A percentile compares a stretch with the other conserved stretches of the same genome.
These are phyloP conservation scores for Candida taoyuanica DNA, from an alignment of 805 yeast species.

Conservation along the genomic window DNA sequence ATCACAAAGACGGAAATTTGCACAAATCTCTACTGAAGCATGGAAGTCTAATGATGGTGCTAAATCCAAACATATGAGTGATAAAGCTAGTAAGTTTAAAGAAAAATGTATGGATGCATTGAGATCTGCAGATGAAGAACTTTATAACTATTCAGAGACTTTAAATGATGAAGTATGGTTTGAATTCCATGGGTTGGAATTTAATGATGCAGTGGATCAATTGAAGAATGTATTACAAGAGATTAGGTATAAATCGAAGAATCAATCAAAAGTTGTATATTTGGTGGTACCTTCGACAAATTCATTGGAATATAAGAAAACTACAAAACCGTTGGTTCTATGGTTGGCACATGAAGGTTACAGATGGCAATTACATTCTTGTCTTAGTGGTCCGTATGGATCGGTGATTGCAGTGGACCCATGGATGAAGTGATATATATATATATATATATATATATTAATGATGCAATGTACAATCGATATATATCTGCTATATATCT, in stretches of 20 bases:
- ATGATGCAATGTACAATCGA: no score
- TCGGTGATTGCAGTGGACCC: slow-evolving; percentile 39
- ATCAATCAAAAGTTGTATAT: slow-evolving; percentile 16
- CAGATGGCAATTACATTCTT: slow-evolving; percentile 32
- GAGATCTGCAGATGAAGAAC: slow-evolving; percentile 26
- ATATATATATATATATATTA: no score
- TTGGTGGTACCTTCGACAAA: slow-evolving; percentile 24
- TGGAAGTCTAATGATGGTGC: slow-evolving; percentile 25
- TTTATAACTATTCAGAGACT: slow-evolving; percentile 21
- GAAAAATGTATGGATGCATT: slow-evolving; percentile 19
- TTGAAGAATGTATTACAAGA: slow-evolving; percentile 12
- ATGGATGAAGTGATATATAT: slow-evolving; percentile 26
- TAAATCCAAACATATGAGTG: slow-evolving; percentile 25
- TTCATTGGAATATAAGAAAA: slow-evolving; percentile 19
- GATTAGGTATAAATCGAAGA: slow-evolving; percentile 8
- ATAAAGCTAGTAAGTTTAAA: slow-evolving; percentile 23
- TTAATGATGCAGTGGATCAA: slow-evolving; percentile 25
- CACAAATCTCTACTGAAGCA: slow-evolving; percentile 25
- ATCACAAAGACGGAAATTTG: slow-evolving; percentile 23
- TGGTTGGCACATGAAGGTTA: slow-evolving; percentile 36
- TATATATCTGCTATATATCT: no score
- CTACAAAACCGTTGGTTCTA: slow-evolving; percentile 26
- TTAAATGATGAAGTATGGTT: slow-evolving; percentile 23
- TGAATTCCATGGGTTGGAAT: slow-evolving; percentile 28
- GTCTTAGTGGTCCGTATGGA: slow-evolving; percentile 31